Conservation (phyloP, 345 rosid species). For the Arabidopsis suecica region DNA sequence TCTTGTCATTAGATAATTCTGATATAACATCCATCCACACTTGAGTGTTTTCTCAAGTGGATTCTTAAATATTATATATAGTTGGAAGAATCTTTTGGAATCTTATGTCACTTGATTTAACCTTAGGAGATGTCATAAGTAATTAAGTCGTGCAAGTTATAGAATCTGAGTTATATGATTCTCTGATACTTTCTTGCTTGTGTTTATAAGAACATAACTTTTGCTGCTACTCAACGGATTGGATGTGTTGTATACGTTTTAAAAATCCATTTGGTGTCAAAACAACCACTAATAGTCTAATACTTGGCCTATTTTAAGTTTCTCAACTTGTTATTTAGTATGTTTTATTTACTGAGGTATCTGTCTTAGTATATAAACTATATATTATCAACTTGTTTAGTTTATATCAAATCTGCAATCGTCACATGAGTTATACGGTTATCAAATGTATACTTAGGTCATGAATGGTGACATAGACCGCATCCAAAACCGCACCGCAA, state of each 20-base stretch:
- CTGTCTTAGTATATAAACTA: neutral
- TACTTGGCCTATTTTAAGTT: too few species aligned
- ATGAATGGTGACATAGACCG: too few species aligned
- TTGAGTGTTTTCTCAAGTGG: slow-evolving; percentile 6
- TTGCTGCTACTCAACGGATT: slow-evolving; percentile 17
- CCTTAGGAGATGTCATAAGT: slow-evolving; percentile 31
- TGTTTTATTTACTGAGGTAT: neutral
- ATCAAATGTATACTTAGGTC: neutral
- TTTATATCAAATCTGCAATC: neutral
- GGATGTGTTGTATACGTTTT: slow-evolving; percentile 13
- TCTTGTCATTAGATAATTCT: slow-evolving; percentile 11
- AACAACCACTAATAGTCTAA: too few species aligned
- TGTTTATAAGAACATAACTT: slow-evolving; percentile 16
- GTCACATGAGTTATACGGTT: neutral
- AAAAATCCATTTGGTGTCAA: slow-evolving; percentile 6
- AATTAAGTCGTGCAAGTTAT: slow-evolving; percentile 41
- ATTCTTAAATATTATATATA: slow-evolving; percentile 11
- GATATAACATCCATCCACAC: slow-evolving; percentile 14
- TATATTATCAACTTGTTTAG: neutral
- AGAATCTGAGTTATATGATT: slow-evolving; percentile 22
- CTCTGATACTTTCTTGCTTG: slow-evolving; percentile 36
- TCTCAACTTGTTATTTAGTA: too few species aligned
- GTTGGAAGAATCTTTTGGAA: slow-evolving; percentile 33
- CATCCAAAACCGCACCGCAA: too few species aligned
- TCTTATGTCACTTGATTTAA: slow-evolving; percentile 37